Base-by-base conservation (phyloP, 495 filamentous ascomycete species). In the Paragyromitra xinjiangensis region DNA sequence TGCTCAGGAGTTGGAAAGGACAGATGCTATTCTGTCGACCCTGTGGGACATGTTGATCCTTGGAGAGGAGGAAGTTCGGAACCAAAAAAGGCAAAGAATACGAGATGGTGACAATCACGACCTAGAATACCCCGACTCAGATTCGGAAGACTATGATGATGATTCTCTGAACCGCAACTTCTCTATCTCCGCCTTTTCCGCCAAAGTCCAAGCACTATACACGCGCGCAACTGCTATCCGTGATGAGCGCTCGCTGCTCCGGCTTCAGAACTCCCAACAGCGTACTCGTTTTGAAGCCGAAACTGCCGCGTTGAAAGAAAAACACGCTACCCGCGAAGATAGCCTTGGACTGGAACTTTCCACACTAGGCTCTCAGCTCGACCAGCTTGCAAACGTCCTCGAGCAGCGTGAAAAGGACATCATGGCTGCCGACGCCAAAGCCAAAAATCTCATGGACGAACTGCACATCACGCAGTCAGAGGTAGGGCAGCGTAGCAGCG, bases 131-230 rank as follows among this genome's bases (percentile, higher is more conserved):
- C 73, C 81, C 8, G 77, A 82, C 16, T 83, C 82, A 64, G 90
- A 91, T 67, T 83, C 85, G 9, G 84, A 83, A 26, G 83, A 84
- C 65, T 84, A 88, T 68, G 73, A 83, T 9, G 85, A 85, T 69
- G 88, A 92, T 64, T 11, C 40, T 2, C 34, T 16, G 8, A 39
- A 69, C 39, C 51, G 64, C 19, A 78, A 85, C 7, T 95, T 92
- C 83, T 91, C 91, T 1, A 83, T 93, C 6, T 84, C 85, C 45
- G 88, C 86, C 1, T 93, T 95, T 84, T 91, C 90, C 9, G 83
- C 89, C 16, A 96, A 92, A 82, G 88, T 99, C 1, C 92, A 93
- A 81, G 89, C 88, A 80, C 85, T 98, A 6, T 92, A 92, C 29
- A 88, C 56, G 70, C 86, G 66, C 19, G 77, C 75, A 16, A 79